Evolutionary conservation across 2,329 filamentous ascomycete species (phyloP), one percentile per base, ranked within the genome.

Genomic region (Paraconiothyrium sp.): DNA sequence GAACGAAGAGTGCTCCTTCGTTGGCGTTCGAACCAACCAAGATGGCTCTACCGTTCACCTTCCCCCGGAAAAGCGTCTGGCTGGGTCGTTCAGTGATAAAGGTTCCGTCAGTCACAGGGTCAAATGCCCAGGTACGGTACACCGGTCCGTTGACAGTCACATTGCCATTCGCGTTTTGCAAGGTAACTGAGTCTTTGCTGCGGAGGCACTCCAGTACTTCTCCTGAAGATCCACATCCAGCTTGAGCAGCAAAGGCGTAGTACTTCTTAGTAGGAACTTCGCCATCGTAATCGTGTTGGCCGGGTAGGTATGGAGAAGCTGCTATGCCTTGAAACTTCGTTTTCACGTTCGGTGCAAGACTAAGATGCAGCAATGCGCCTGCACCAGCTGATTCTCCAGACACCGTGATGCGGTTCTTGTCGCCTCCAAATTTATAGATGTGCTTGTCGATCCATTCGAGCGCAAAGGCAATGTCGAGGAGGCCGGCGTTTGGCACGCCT

Each of bases 291-390:
- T 76, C 75, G 68, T 86, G 86, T 64, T 86, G 84, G 56, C 83
- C 82, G 0, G 85, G 84, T 13, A 85, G 78, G 65, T 85, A 88
- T 0, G 86, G 85, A 9, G 79, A 82, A 2, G 79, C 77, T 8
- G 82, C 54, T n/a, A 70, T 62, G 11, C 61, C 56, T 63, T 70
- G 35, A 11, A 3, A 27, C 9, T 24, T 46, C 8, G 43, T 20
- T n/a, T 46, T 46, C 22, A 46, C 4, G 7, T 10, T 46, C 43
- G 43, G 43, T 35, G 75, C 69, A 52, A 73, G 76, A 20, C 67
- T 59, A 46, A 76, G 76, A 9, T 79, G 68, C 79, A 80, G 79
- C 3, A 80, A 76, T 0, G 68, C 69, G 3, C 79, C 78, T 4
- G 65, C 79, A 16, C 79, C 79, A 4, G 79, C 78, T 27, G 71